Conservation (phyloP, 2,329 filamentous ascomycete genomes). For the Phialocephala sp. region DNA sequence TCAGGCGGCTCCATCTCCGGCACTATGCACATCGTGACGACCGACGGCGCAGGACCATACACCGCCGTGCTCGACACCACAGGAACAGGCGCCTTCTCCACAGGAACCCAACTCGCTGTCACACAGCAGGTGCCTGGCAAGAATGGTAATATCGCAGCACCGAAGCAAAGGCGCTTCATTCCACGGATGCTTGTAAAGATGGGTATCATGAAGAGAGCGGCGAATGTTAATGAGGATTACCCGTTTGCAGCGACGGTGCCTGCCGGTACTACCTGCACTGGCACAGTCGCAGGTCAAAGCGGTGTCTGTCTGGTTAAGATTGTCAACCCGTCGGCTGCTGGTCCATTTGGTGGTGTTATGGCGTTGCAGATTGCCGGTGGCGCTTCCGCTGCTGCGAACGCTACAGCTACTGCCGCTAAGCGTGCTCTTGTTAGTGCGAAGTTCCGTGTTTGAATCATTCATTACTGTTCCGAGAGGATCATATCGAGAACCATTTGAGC, state of each 20-base stretch:
- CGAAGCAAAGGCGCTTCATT: slow-evolving; percentile 37
- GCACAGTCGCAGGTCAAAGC: slow-evolving; percentile 42
- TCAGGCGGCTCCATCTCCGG: slow-evolving; percentile 62
- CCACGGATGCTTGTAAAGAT: slow-evolving; percentile 37
- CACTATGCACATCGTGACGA: slow-evolving; percentile 71
- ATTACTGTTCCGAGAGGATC: not conserved
- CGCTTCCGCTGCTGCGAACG: slow-evolving; percentile 18
- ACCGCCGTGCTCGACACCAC: slow-evolving; percentile 61
- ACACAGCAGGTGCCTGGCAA: slow-evolving; percentile 56
- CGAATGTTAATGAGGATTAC: slow-evolving; percentile 46
- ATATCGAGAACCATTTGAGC: not conserved
- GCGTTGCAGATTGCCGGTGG: slow-evolving; percentile 44
- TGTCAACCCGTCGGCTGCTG: slow-evolving; percentile 48
- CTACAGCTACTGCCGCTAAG: not conserved
- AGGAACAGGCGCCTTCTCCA: slow-evolving; percentile 53
- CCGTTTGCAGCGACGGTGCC: slow-evolving; percentile 46
- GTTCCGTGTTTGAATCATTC: slow-evolving; percentile 18
- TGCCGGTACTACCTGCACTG: slow-evolving; percentile 48
- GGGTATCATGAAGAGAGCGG: slow-evolving; percentile 41
- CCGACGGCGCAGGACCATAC: slow-evolving; percentile 62
- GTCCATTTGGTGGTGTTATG: slow-evolving; percentile 50
- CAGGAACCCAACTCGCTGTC: slow-evolving; percentile 60
- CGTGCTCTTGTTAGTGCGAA: slow-evolving; percentile 12
- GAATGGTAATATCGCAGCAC: slow-evolving; percentile 45
- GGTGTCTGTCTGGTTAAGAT: slow-evolving; percentile 53